phyloP scores from a whole-genome alignment of 306 rosid species.

The Ormosia semicastrata region DNA sequence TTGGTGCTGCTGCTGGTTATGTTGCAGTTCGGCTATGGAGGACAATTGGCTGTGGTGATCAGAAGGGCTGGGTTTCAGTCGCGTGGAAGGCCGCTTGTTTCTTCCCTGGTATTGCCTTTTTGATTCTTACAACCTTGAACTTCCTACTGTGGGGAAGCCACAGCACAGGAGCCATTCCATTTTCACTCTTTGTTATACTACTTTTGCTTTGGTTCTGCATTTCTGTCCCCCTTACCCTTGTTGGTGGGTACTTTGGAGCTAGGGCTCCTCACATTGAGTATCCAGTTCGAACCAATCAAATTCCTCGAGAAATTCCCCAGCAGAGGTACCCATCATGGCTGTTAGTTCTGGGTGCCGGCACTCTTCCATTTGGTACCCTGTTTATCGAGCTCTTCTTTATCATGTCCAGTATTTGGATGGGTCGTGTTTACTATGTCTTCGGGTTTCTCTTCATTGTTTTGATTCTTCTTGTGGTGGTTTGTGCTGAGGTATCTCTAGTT shows the following conservation, averaged over 20 bases:
- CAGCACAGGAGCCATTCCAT: slow-evolving; percentile 96
- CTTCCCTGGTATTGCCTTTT: slow-evolving; percentile 93
- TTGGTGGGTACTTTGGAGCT: slow-evolving; percentile 89
- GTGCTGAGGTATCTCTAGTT: slow-evolving; percentile 90
- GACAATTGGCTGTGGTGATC: slow-evolving; percentile 72
- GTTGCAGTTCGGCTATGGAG: slow-evolving; percentile 95
- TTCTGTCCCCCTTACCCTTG: slow-evolving; percentile 88
- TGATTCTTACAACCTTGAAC: slow-evolving; percentile 76
- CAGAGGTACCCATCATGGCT: slow-evolving; percentile 95
- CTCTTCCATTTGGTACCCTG: slow-evolving; percentile 93
- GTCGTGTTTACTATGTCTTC: slow-evolving; percentile 90
- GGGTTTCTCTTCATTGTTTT: slow-evolving; percentile 83
- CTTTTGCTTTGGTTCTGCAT: slow-evolving; percentile 94
- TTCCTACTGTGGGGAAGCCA: slow-evolving; percentile 95
- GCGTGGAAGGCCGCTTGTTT: slow-evolving; percentile 90
- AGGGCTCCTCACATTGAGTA: slow-evolving; percentile 82
- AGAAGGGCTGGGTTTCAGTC: slow-evolving; percentile 79
- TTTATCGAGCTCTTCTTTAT: slow-evolving; percentile 97
- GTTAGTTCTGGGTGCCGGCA: slow-evolving; percentile 91
- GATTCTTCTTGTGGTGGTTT: slow-evolving; percentile 84
- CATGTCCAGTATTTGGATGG: slow-evolving; percentile 99
- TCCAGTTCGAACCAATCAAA: slow-evolving; percentile 91
- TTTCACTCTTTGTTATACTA: slow-evolving; percentile 74
- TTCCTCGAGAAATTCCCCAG: slow-evolving; percentile 85
- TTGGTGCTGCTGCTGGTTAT: slow-evolving; percentile 91